These are phyloP conservation scores for Leccinum subrobustum DNA, from an alignment of 1,284 basidiomycete species.

Conservation along the genomic window DNA sequence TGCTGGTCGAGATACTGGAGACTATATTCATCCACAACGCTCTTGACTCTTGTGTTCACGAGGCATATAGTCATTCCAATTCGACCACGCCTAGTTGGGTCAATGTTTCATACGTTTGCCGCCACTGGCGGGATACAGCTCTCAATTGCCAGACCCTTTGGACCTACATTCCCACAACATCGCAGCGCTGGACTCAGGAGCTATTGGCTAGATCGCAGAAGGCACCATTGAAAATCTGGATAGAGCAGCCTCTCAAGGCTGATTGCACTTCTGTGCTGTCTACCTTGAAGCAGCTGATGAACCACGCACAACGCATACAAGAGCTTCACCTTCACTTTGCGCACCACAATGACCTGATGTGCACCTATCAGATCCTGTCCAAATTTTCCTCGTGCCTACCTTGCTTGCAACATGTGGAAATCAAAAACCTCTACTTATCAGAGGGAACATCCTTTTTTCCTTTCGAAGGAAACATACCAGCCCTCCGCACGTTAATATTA, in stretches of 20 bases:
- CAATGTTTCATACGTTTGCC: too few species aligned
- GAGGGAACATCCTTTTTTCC: not conserved
- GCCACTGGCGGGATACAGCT: too few species aligned
- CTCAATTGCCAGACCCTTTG: too few species aligned
- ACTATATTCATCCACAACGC: too few species aligned
- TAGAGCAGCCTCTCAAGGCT: too few species aligned
- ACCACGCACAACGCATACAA: not conserved
- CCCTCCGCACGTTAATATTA: not conserved
- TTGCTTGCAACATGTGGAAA: not conserved
- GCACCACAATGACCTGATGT: not conserved
- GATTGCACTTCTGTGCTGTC: too few species aligned
- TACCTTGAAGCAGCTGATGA: not conserved
- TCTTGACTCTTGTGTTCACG: too few species aligned
- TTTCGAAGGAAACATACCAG: not conserved
- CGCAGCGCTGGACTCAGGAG: too few species aligned
- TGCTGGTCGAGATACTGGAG: not conserved
- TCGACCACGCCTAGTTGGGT: too few species aligned
- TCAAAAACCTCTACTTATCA: not conserved
- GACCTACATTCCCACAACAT: too few species aligned
- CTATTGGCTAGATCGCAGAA: too few species aligned
- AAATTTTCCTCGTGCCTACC: not conserved
- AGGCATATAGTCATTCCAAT: fast-evolving
- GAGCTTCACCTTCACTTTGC: not conserved
- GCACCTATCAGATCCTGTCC: not conserved
- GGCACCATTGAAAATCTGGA: too few species aligned